These are phyloP conservation scores for Botrytis byssoidea DNA, from an alignment of 2,329 filamentous ascomycete genomes.

Conservation along the genomic window DNA sequence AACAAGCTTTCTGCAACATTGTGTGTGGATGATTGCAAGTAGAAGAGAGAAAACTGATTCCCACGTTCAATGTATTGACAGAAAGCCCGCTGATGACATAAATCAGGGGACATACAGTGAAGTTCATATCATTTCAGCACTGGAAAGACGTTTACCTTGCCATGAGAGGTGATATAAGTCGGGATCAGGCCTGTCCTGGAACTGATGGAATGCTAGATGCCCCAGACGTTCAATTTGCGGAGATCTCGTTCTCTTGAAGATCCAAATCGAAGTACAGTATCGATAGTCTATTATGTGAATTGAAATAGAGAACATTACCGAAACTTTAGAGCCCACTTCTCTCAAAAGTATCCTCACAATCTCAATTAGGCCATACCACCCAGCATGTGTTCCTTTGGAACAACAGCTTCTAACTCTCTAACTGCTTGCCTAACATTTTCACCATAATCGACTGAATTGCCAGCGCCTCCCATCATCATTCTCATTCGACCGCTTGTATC, in stretches of 20 bases:
- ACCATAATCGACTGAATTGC: slow-evolving; percentile 27
- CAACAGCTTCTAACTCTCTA: slow-evolving; percentile 22
- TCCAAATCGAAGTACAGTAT: not conserved
- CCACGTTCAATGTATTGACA: not conserved
- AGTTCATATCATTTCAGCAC: not conserved
- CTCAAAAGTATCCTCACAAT: too few relatives aligned
- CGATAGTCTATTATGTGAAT: not conserved
- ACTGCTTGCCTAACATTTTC: slow-evolving; percentile 26
- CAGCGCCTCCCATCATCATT: slow-evolving; percentile 26
- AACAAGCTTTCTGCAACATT: not conserved
- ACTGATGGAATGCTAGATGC: not conserved
- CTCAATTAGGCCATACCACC: slow-evolving; percentile 8
- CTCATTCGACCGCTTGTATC: slow-evolving; percentile 29
- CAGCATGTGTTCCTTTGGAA: slow-evolving; percentile 21
- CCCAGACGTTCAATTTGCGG: not conserved
- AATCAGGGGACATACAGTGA: too few relatives aligned
- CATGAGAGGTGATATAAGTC: not conserved
- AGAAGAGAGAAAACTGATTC: not conserved
- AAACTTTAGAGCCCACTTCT: not conserved
- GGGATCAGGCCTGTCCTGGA: not conserved
- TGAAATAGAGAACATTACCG: not conserved
- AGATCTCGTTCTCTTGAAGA: not conserved
- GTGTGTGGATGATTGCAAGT: not conserved
- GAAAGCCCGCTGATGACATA: not conserved
- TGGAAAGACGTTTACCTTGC: not conserved